Evolutionary conservation across 352 stramenopile genomes (phyloP), one percentile per base, ranked within the genome.

Genomic region (Phytophthora pisi): DNA sequence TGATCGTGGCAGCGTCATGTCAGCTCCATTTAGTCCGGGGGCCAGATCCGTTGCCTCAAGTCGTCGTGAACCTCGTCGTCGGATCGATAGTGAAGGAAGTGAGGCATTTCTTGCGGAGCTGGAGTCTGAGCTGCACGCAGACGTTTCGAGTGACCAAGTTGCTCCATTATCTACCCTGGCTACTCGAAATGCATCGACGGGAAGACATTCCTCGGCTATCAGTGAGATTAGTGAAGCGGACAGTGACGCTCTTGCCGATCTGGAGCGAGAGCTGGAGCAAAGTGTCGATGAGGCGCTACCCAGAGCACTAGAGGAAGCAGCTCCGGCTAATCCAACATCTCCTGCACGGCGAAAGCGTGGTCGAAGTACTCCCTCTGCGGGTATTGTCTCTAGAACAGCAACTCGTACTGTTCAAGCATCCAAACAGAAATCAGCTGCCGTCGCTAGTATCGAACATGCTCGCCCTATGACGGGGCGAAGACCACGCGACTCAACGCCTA

Each of bases 231-330:
- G 61, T 46, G 74, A 77, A 9, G 51, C 66, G 28, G 77, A 75
- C 6, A 84, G 71, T 38, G 74, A 68, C 5, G 57, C 54, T 3
- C 66, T 89, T 7, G 73, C 73, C 23, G 67, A 85, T 42, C 72
- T 91, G 5, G 79, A 91, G 63, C 58, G 59, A n/a, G 79, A 89
- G 60, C 59, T 88, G 20, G 59, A 70, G 36, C 70, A 72, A 38
- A 72, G 50, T 62, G 47, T 64, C 20, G 51, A 58, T 11, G 31
- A 55, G 51, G 30, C 47, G 26, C 26, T 45, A 26, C 62, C 55
- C 61, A 42, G 9, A 64, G 51, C 42, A 51, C n/a, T 2, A 34
- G 18, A 61, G 26, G 43, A 26, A n/a, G 18, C 23, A 60, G 18
- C 4, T 20, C 23, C 28, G 42, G 24, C 57, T n/a, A 38, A 66